Evolutionary conservation across 805 yeast genomes (phyloP).

Genomic region (Yueomyces sinensis): DNA sequence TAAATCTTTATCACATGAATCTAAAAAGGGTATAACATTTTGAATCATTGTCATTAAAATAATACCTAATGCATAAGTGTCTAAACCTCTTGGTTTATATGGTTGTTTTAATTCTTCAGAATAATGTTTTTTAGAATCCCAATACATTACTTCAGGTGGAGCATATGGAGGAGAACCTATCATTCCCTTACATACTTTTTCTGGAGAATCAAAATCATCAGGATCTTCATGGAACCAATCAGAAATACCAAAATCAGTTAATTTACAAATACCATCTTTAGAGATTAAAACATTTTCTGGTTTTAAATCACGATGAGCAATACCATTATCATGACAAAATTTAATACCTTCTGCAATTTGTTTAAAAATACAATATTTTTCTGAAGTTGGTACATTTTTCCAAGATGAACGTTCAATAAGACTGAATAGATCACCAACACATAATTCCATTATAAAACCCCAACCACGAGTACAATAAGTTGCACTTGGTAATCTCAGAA

Average conservation of each 20-base stretch:
- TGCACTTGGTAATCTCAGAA: slow-evolving; percentile 46
- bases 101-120: slow-evolving; percentile 24
- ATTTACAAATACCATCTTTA: slow-evolving; percentile 45
- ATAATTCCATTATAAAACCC: slow-evolving; percentile 61
- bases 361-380: slow-evolving; percentile 54
- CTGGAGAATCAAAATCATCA: slow-evolving; percentile 33
- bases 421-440: slow-evolving; percentile 53
- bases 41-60: slow-evolving; percentile 47
- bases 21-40: slow-evolving; percentile 47
- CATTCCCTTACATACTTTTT: slow-evolving; percentile 29
- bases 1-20: slow-evolving; percentile 34
- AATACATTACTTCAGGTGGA: slow-evolving; percentile 61
- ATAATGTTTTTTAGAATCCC: slow-evolving; percentile 21
- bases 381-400: slow-evolving; percentile 37
- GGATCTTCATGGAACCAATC: slow-evolving; percentile 47
- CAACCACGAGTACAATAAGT: slow-evolving; percentile 49
- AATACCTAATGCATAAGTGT: slow-evolving; percentile 64
- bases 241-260: slow-evolving; percentile 70
- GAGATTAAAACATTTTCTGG: slow-evolving; percentile 62
- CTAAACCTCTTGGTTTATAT: slow-evolving; percentile 58
- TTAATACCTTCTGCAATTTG: slow-evolving; percentile 52
- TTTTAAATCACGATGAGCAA: slow-evolving; percentile 63
- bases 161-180: slow-evolving; percentile 77
- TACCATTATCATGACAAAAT: slow-evolving; percentile 50
- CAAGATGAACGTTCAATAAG: slow-evolving; percentile 46